Conservation (phyloP, 306 rosid species). For the Vigna mungo region DNA sequence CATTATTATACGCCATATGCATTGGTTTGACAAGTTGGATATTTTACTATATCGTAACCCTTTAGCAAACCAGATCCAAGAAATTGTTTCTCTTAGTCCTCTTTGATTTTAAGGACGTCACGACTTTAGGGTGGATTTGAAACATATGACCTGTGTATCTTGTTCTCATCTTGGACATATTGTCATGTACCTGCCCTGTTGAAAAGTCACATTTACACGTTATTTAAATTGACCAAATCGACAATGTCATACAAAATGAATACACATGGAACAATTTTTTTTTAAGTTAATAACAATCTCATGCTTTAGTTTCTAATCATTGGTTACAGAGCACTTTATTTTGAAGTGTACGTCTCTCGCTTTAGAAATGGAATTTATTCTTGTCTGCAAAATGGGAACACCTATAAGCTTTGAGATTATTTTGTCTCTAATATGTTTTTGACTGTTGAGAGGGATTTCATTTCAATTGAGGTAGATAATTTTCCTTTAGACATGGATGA, state of each 20-base stretch:
- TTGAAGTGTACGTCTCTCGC: neutral
- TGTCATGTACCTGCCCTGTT: slow-evolving; percentile 41
- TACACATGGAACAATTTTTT: neutral
- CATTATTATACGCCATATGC: slow-evolving; percentile 40
- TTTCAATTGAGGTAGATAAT: slow-evolving; percentile 3
- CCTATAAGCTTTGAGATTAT: neutral
- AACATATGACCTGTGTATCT: slow-evolving; percentile 40
- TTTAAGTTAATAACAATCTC: neutral
- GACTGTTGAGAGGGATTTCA: neutral
- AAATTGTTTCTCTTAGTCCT: slow-evolving; percentile 40
- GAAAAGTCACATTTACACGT: slow-evolving; percentile 12
- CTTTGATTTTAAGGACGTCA: slow-evolving; percentile 44
- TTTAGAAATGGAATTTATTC: neutral
- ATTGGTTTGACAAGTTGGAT: slow-evolving; percentile 35
- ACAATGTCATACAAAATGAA: neutral
- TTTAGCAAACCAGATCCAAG: slow-evolving; percentile 45
- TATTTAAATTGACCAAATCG: slow-evolving; percentile 33
- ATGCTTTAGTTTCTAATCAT: neutral
- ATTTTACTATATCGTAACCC: slow-evolving; percentile 35
- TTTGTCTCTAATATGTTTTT: neutral
- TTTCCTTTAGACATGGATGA: neutral
- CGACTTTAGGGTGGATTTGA: slow-evolving; percentile 44
- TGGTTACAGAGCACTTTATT: neutral
- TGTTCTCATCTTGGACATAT: slow-evolving; percentile 42
- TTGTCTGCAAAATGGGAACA: neutral